Base-by-base conservation (phyloP, 2,329 filamentous ascomycete species). In the Paramyrothecium roridum region DNA sequence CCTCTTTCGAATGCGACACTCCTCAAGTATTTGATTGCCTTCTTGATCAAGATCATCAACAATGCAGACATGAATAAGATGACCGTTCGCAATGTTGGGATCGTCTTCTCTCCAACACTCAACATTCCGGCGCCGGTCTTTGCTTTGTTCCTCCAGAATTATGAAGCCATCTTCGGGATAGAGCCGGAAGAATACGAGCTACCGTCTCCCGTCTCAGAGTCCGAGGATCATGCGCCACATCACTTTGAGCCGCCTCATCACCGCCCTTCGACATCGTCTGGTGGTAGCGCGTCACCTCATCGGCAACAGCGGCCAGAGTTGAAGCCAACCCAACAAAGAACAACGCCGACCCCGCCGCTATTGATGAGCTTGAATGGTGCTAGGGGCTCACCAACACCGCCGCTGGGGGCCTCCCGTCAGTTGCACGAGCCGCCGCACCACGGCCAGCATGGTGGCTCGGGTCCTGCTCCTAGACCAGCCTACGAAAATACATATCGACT, bases 91-190 rank as follows among this genome's bases (percentile, higher is more conserved):
- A 99, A 99, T 67, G 91, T 99, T 54, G 93, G 95, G 60, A 98
- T 99, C 64, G 93, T 99, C 55, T 99, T 99, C 72, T 96, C 95
- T 17, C 95, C 95, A 1, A 98, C 95, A 0, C 81, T 99, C 53
- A 98, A 98, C 70, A 96, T 99, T 47, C 93, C 95, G 0, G 92
- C 92, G 0, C 93, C 93, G 0, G 88, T 99, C 12, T 97, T 99
- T 70, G 92, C 93, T 3, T 83, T 96, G 71, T 95, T 99, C 71
- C 80, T 99, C 56, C 93, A 95, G 60, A 93, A 98, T 66, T 97
- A 91, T 67, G 83, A 89, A 59, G 83, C 82, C 46, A 93, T 99
- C 50, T 99, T 98, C 67, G 88, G 89, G 20, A 80, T 87, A 48
- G 78, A 84, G 19, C 82, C 89, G 0, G 85, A 88, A 61, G 80